These are phyloP conservation scores for Starmerella bombicola DNA, from an alignment of 805 yeast species.

Conservation along the genomic window DNA sequence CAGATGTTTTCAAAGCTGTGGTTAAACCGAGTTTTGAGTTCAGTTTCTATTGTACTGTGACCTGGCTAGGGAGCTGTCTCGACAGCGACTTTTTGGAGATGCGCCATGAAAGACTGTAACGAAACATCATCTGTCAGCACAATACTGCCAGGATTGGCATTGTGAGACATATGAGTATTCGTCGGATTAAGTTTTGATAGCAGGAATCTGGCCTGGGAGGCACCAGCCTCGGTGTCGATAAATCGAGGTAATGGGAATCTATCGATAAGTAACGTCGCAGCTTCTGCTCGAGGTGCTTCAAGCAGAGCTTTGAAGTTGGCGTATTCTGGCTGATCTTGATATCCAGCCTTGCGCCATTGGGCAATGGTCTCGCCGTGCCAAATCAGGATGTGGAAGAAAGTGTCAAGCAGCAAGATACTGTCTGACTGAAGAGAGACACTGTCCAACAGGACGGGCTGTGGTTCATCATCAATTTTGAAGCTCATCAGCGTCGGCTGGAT, in stretches of 20 bases:
- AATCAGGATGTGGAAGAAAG: conserved; percentile 90
- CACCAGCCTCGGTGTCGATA: conserved; percentile 95
- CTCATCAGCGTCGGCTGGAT: conserved; percentile 93
- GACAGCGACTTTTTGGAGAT: conserved; percentile 83
- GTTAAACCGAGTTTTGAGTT: too few species aligned
- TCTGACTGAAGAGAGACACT: conserved; percentile 86
- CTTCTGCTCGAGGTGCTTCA: conserved; percentile 83
- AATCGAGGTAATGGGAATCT: conserved; percentile 97
- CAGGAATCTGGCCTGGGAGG: conserved; percentile 94
- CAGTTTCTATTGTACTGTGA: background rate
- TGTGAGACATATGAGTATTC: conserved; percentile 54
- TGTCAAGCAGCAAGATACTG: conserved; percentile 75
- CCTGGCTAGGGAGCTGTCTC: conserved; percentile 13
- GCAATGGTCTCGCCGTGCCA: conserved; percentile 93
- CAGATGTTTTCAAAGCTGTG: too few species aligned
- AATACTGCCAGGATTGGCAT: conserved; percentile 41
- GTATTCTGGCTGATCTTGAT: conserved; percentile 82
- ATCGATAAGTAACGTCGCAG: conserved; percentile 79
- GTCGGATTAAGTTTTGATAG: conserved; percentile 92
- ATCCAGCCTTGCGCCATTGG: conserved; percentile 90
- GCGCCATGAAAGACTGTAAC: conserved; percentile 88
- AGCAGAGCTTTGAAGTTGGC: conserved; percentile 75
- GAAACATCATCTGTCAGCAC: conserved; percentile 95
- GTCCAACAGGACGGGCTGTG: conserved; percentile 81
- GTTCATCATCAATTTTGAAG: conserved; percentile 71